Conservation (phyloP, 495 filamentous ascomycete species). For the Podospora bellae-mahoneyi region DNA sequence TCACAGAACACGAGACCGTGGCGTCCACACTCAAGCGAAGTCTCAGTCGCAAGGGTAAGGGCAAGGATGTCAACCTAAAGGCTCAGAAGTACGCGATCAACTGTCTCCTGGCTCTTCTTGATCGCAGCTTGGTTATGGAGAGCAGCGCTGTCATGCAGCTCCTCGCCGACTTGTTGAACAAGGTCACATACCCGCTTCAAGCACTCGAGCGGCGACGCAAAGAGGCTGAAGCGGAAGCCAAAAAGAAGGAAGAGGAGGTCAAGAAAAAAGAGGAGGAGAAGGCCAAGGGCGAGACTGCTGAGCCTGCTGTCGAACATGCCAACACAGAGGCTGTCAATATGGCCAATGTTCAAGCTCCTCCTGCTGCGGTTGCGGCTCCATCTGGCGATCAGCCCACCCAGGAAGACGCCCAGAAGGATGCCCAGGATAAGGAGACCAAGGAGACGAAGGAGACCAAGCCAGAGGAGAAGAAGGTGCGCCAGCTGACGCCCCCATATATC, state of each 20-base stretch:
- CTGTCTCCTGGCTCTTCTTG: constrained; percentile 79
- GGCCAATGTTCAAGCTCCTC: constrained; percentile 25
- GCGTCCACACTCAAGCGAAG: constrained; percentile 69
- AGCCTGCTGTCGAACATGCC: constrained; percentile 23
- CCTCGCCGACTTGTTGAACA: constrained; percentile 78
- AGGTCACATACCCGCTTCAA: constrained; percentile 82
- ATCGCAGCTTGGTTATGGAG: constrained; percentile 90
- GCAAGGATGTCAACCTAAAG: constrained; percentile 75
- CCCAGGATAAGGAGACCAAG: constrained; percentile 37
- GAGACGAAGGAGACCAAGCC: constrained; percentile 57
- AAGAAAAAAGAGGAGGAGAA: constrained; percentile 28
- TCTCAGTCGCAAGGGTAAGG: constrained; percentile 78
- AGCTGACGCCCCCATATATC: constrained; percentile 77
- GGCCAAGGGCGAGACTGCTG: constrained; percentile 25
- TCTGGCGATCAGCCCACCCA: constrained; percentile 26
- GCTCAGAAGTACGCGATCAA: constrained; percentile 89
- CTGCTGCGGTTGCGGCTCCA: constrained; percentile 21
- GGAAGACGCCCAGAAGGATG: constrained; percentile 38
- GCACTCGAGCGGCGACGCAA: constrained; percentile 81
- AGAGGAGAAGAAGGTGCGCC: constrained; percentile 64
- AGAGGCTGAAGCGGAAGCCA: constrained; percentile 57
- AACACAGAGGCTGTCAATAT: constrained; percentile 14
- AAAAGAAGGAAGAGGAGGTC: constrained; percentile 48
- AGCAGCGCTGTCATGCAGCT: constrained; percentile 93
- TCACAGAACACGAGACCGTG: constrained; percentile 88